Evolutionary conservation across 2,329 filamentous ascomycete species (phyloP), one percentile per base, ranked within the genome.

Genomic region (Penicillium sp.): DNA sequence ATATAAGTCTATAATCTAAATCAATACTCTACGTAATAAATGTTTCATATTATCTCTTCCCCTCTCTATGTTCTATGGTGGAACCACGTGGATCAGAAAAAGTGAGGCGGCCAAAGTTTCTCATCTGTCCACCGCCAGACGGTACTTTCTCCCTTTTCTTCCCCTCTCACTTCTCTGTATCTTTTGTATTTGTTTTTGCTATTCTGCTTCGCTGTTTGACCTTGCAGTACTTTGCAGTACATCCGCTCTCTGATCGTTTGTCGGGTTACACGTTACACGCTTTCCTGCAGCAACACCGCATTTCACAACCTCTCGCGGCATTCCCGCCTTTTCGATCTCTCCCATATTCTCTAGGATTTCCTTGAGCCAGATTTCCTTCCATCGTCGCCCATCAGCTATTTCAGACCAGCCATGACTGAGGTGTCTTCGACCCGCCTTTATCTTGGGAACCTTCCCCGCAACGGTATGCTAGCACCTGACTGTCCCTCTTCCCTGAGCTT

Each of bases 361-460:
- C 46, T 43, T 57, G 44, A 48, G 45, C 57, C 57, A 52, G 49
- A n/a, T 55, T 45, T 41, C n/a, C 55, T 34, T 49, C 19, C 39
- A 43, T 49, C 23, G 36, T 46, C 51, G 36, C 53, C 52, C 53
- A 52, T 50, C 41, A 46, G 27, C 56, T 19, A 53, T 58, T 50
- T 50, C 50, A 52, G 58, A 60, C 55, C 65, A 70, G 62, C 65
- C 68, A 92, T 91, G 85, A 88, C 86, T 71, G 91, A 96, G 81
- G 93, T 97, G 67, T 96, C 92, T 63, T 89, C 90, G 67, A 97
- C 93, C 73, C 87, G 94, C 81, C 90, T 97, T 68, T 99, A 97
- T 82, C 82, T 97, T 81, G 93, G 93, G 79, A 97, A 97, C 81
- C 88, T 99, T 76, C 93, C 94, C 78, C 91, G 92, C 78, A 91